phyloP scores from a whole-genome alignment of 2,329 filamentous ascomycete genomes.

The Aspergillus fructus region DNA sequence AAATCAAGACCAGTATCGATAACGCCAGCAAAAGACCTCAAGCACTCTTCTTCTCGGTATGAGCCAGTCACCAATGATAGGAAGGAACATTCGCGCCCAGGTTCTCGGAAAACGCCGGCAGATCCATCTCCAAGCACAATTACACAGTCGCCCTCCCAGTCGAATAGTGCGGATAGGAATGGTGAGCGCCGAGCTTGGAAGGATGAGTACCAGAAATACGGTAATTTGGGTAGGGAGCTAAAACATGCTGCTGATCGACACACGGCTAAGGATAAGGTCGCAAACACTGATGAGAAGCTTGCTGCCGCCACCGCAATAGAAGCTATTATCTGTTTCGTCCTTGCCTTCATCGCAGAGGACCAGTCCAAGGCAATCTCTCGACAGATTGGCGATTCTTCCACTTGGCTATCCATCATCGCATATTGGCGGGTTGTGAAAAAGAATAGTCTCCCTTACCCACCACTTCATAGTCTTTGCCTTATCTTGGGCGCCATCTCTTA shows the following conservation, averaged over 20 bases:
- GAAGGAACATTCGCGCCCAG: slow-evolving; percentile 36
- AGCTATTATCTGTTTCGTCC: slow-evolving; percentile 48
- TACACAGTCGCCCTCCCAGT: slow-evolving; percentile 30
- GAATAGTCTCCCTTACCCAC: slow-evolving; percentile 38
- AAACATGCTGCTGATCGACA: slow-evolving; percentile 46
- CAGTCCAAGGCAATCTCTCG: slow-evolving; percentile 37
- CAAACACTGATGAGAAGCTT: slow-evolving; percentile 35
- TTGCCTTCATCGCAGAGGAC: slow-evolving; percentile 47
- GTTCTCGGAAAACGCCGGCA: slow-evolving; percentile 30
- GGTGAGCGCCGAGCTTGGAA: slow-evolving; percentile 44
- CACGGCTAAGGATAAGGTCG: slow-evolving; percentile 30
- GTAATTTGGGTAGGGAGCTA: slow-evolving; percentile 44
- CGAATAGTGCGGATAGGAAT: slow-evolving; percentile 28
- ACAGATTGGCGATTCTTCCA: slow-evolving; percentile 39
- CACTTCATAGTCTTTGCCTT: slow-evolving; percentile 44
- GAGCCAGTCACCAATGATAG: slow-evolving; percentile 42
- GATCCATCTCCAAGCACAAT: slow-evolving; percentile 21
- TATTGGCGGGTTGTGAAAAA: slow-evolving; percentile 48
- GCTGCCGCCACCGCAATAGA: slow-evolving; percentile 44
- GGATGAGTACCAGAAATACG: slow-evolving; percentile 44
- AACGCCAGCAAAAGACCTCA: slow-evolving; percentile 46
- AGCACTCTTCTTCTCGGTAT: slow-evolving; percentile 36
- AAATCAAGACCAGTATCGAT: slow-evolving; percentile 29
- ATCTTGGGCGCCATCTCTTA: slow-evolving; percentile 49
- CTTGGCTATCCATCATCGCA: slow-evolving; percentile 49